Conservation (phyloP, 2,329 filamentous ascomycete species). For the Akanthomyces lecanii region DNA sequence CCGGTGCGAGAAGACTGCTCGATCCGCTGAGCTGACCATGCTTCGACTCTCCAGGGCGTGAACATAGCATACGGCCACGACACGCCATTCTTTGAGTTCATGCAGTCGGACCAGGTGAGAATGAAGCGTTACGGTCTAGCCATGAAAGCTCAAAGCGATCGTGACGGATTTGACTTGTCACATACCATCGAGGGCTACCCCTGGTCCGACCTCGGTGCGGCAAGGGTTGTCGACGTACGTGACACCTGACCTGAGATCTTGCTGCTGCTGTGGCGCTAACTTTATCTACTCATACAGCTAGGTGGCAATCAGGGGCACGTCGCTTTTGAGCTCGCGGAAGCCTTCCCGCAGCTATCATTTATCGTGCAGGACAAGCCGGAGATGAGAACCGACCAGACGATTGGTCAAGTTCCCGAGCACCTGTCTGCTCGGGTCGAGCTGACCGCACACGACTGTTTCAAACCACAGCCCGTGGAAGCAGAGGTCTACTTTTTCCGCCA, state of each 20-base stretch:
- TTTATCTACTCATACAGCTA: constrained; percentile 19
- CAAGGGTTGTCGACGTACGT: constrained; percentile 26
- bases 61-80: constrained; percentile 27
- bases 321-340: constrained; percentile 21
- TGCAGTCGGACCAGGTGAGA: constrained; percentile 25
- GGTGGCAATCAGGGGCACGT: constrained; percentile 26
- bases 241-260: background rate
- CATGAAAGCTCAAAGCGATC: constrained; percentile 27
- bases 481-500: constrained; percentile 52
- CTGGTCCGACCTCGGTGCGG: constrained; percentile 24
- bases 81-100: constrained; percentile 26
- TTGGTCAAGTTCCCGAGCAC: constrained; percentile 28
- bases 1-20: background rate
- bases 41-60: constrained; percentile 19
- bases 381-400: constrained; percentile 34
- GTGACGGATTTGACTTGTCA: constrained; percentile 23
- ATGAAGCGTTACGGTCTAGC: constrained; percentile 29
- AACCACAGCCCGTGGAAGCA: constrained; percentile 44
- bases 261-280: background rate
- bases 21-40: background rate
- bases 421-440: constrained; percentile 34
- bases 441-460: constrained; percentile 50
- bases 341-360: constrained; percentile 32
- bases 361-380: constrained; percentile 47
- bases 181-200: constrained; percentile 22